Conservation (phyloP, 2,329 filamentous ascomycete species). For the Cladosporium sphaerospermum region DNA sequence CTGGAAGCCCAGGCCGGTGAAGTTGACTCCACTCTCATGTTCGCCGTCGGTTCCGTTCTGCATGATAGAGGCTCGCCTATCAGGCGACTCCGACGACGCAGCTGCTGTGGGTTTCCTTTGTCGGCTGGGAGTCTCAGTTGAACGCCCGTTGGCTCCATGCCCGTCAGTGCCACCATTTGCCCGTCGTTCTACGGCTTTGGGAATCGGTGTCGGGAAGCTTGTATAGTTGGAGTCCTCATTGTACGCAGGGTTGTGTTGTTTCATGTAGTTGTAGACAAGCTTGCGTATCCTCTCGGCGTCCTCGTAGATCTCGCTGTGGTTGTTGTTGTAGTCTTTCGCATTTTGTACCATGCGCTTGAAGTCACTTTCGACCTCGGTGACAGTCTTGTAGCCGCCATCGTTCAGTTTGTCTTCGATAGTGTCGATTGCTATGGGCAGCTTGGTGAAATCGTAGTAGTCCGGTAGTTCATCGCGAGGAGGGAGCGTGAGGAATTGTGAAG, state of each 20-base stretch:
- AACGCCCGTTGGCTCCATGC: slow-evolving; percentile 10
- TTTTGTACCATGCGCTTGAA: slow-evolving; percentile 84
- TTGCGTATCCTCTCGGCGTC: slow-evolving; percentile 85
- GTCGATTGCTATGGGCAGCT: slow-evolving; percentile 71
- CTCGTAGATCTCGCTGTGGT: slow-evolving; percentile 65
- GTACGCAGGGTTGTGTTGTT: slow-evolving; percentile 78
- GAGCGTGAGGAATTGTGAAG: slow-evolving; percentile 68
- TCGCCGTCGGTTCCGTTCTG: slow-evolving; percentile 15
- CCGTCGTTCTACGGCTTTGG: slow-evolving; percentile 33
- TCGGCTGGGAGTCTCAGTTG: slow-evolving; percentile 4
- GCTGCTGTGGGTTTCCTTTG: slow-evolving; percentile 7
- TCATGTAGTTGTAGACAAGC: slow-evolving; percentile 81
- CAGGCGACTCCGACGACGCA: slow-evolving; percentile 23
- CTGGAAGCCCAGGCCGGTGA: slow-evolving; percentile 70
- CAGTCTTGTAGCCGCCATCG: slow-evolving; percentile 59
- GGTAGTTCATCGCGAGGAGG: slow-evolving; percentile 48
- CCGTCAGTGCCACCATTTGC: slow-evolving; percentile 24
- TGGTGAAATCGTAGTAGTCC: slow-evolving; percentile 71
- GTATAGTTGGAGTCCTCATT: slow-evolving; percentile 59
- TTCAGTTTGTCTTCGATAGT: slow-evolving; percentile 70
- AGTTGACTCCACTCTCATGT: slow-evolving; percentile 36
- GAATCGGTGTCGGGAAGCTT: slow-evolving; percentile 67
- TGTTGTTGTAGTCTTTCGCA: slow-evolving; percentile 76
- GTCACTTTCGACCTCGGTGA: slow-evolving; percentile 74
- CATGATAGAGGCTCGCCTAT: slow-evolving; percentile 26